Evolutionary conservation across 805 yeast species (phyloP), one percentile per base, ranked within the genome.

Genomic region (Candida schatavii): DNA sequence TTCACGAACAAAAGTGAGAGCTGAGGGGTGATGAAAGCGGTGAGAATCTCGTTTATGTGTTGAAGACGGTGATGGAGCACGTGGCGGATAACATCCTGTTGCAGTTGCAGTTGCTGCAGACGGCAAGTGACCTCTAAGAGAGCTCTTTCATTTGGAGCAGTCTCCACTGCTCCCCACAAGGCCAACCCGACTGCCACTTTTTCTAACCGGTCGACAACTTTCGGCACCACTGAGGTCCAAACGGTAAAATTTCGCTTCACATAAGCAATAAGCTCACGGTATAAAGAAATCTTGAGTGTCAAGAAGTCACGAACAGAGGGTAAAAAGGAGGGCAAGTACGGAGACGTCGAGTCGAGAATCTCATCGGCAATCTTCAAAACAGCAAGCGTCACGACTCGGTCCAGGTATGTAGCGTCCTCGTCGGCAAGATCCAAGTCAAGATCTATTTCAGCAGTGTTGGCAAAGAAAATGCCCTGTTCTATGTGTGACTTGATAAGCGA

Each of bases 381-480:
- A n/a, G 90, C 66, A 13, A 54, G 45, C 17, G 44, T 22, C 2
- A 64, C 46, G 1, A 44, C 42, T 3, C 45, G 45, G 5, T 48
- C 45, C 15, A 21, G 22, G 35, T 14, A 30, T 3, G 57, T 39
- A 1, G 57, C 52, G 7, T 11, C 27, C 27, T 23, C 27, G 11
- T 7, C 11, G 11, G 27, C 10, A 23, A 23, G 7, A 13, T 17
- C 11, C 1, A 58, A 45, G 22, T 73, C 72, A 42, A 80, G 61
- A 6, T 72, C 70, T 3, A 78, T 61, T 11, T 70, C 74, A 2
- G 70, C 33, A 61, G 74, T 54, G 60, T 68, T 62, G 2, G 79
- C 74, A 47, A 78, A 85, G 52, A 82, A 84, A 1, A 90, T 78
- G 0, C 90, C 96, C 61, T 90, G 97, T 49, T 85, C 93, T 18